A percentile compares a stretch with the other conserved stretches of the same genome.
Conservation (phyloP, 2,329 filamentous ascomycete genomes). For the Colletotrichum euphorbiae region DNA sequence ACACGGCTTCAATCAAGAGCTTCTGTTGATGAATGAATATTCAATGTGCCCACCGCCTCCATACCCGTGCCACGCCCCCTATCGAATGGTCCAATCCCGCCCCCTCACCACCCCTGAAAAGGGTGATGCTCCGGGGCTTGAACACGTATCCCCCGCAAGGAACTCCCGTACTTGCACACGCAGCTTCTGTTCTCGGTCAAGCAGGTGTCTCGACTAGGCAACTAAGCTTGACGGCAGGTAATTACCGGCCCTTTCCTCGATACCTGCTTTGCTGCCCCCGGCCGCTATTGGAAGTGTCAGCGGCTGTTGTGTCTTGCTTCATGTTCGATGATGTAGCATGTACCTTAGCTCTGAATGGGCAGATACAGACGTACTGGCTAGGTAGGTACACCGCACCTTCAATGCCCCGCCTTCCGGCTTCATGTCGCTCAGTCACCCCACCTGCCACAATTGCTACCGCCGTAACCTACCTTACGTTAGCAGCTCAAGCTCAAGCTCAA, state of each 20-base stretch:
- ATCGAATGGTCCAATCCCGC: conserved; percentile 7
- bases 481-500: not conserved
- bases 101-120: not conserved
- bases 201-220: conserved; percentile 6
- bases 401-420: conserved; percentile 24
- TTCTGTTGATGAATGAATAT: not conserved
- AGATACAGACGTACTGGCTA: conserved; percentile 1
- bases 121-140: conserved; percentile 2
- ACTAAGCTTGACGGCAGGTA: not conserved
- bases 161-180: not conserved
- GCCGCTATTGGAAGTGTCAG: not conserved
- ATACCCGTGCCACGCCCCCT: conserved; percentile 34
- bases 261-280: not conserved
- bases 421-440: conserved; percentile 21
- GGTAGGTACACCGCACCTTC: conserved; percentile 32
- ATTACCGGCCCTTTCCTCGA: not conserved
- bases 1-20: not conserved
- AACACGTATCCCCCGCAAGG: conserved; percentile 2
- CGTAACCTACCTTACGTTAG: not conserved
- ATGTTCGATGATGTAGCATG: conserved; percentile 13
- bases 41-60: not conserved
- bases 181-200: conserved; percentile 4
- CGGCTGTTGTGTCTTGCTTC: not conserved
- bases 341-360: not conserved
- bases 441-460: not conserved